These are phyloP conservation scores for Aspergillus indologenus DNA, from an alignment of 495 filamentous ascomycete genomes.

Conservation along the genomic window DNA sequence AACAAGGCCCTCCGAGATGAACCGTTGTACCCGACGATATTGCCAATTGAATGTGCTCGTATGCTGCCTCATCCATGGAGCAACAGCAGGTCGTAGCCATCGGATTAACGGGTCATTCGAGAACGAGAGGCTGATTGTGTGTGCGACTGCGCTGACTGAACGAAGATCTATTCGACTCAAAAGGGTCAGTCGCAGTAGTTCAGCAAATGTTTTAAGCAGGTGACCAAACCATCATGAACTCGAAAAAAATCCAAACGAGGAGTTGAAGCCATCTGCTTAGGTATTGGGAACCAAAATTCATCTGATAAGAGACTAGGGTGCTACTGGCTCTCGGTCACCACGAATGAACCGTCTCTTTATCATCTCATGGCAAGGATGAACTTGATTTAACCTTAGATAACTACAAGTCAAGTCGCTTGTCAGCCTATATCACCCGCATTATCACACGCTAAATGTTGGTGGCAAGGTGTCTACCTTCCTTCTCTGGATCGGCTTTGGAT, in stretches of 20 bases:
- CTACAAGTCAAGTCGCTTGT: neutral
- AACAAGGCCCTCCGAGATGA: constrained; percentile 25
- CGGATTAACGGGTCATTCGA: constrained; percentile 29
- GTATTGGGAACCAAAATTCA: neutral
- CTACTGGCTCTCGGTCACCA: neutral
- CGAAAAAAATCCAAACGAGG: neutral
- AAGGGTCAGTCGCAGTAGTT: neutral
- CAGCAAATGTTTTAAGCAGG: neutral
- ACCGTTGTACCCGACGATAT: constrained; percentile 25
- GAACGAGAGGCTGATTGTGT: constrained; percentile 28
- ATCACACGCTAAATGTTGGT: neutral
- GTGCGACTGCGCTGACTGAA: constrained; percentile 17
- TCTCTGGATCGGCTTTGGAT: neutral
- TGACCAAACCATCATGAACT: constrained; percentile 1
- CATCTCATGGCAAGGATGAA: neutral
- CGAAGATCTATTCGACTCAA: constrained; percentile 5
- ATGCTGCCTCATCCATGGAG: constrained; percentile 16
- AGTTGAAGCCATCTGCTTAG: constrained; percentile 3
- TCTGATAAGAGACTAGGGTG: constrained; percentile 7
- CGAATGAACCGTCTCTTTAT: neutral
- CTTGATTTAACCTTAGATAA: neutral
- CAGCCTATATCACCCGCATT: no score
- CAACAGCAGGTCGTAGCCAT: constrained; percentile 31
- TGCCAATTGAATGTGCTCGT: constrained; percentile 22
- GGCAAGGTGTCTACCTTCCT: neutral